Base-by-base conservation (phyloP, 345 rosid species). In the Leavenworthia alabamica region DNA sequence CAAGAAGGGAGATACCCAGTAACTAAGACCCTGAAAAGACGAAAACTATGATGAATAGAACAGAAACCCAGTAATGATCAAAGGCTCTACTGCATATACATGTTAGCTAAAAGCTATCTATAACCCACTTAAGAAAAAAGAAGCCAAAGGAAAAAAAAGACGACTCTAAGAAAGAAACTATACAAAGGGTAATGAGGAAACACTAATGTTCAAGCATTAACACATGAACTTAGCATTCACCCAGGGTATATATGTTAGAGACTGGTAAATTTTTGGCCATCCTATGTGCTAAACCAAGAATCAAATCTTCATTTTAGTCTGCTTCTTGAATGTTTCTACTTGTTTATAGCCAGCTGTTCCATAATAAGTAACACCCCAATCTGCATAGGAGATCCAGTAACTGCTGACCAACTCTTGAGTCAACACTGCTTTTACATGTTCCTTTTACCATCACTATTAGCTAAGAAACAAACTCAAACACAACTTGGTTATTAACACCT, bases 401-500 rank as follows among this genome's bases (percentile, higher is more conserved):
- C 66, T 61, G 67, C 68, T 52, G 33, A 74, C 75, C 52, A 41
- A 50, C 64, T 73, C 80, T 75, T 75, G 58, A 51, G 24, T 79
- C 66, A 71, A 53, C 23, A 51, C 70, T 67, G 69, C 49, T 62
- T n/a, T n/a, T 40, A 58, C 56, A 17, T 29, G 68, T 71, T 51
- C 42, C 63, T 62, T 62, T 59, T 50, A 62, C 77, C 64, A 52
- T 62, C 62, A 9, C 75, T 51, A 72, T 32, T 47, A 64, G 74
- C 79, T 65, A 65, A 60, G 16, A 60, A 29, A 22, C 40, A 43
- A 72, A 72, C 73, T 43, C 62, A 66, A 60, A 56, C 66, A 63
- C 69, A 51, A 59, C 74, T 24, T 74, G 70, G 72, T 74, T 51
- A 49, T 68, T 29, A 54, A 67, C 76, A 52, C 67, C 74, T 85